Percentiles rank a stretch among this genome's conserved stretches.
These are phyloP conservation scores for Cladobotryum mycophilum DNA, from an alignment of 2,329 filamentous ascomycete species.

Conservation along the genomic window DNA sequence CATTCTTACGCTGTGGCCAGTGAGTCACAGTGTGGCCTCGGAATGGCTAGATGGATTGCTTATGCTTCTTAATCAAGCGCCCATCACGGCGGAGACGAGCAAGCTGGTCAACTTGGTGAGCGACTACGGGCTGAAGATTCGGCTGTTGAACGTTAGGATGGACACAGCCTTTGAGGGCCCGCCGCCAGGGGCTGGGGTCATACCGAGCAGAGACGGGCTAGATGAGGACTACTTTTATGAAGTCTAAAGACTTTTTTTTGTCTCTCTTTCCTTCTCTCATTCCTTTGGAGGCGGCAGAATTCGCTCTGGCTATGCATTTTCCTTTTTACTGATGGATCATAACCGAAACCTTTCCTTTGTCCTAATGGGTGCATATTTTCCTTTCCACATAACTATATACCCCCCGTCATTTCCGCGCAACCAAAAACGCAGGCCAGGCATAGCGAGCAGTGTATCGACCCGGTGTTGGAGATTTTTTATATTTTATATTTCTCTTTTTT, in stretches of 20 bases:
- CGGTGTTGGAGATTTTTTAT: conserved; percentile 6
- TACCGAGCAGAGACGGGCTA: conserved; percentile 77
- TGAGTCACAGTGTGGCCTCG: conserved; percentile 74
- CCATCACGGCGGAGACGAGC: conserved; percentile 94
- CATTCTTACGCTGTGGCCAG: conserved; percentile 76
- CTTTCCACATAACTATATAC: conserved; percentile 7
- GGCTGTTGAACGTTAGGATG: conserved; percentile 83
- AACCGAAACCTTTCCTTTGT: background rate
- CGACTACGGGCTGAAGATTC: conserved; percentile 88
- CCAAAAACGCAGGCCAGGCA: conserved; percentile 9
- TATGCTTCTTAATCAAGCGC: conserved; percentile 90
- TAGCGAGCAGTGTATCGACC: conserved; percentile 9
- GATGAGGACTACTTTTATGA: conserved; percentile 95
- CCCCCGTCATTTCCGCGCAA: conserved; percentile 3
- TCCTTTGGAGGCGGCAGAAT: too few species aligned
- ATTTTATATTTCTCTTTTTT: conserved; percentile 5
- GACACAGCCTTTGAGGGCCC: conserved; percentile 67
- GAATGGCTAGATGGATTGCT: conserved; percentile 96
- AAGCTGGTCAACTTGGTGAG: conserved; percentile 80
- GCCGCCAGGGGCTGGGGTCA: conserved; percentile 61
- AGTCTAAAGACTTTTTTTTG: conserved; percentile 37
- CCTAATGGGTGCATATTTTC: background rate
- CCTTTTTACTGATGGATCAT: background rate
- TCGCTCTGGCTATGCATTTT: background rate
- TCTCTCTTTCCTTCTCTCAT: background rate